Percentiles rank a stretch among this genome's conserved stretches.
These are phyloP conservation scores for Naganishia sp. DNA, from an alignment of 1,284 basidiomycete genomes.

Conservation along the genomic window DNA sequence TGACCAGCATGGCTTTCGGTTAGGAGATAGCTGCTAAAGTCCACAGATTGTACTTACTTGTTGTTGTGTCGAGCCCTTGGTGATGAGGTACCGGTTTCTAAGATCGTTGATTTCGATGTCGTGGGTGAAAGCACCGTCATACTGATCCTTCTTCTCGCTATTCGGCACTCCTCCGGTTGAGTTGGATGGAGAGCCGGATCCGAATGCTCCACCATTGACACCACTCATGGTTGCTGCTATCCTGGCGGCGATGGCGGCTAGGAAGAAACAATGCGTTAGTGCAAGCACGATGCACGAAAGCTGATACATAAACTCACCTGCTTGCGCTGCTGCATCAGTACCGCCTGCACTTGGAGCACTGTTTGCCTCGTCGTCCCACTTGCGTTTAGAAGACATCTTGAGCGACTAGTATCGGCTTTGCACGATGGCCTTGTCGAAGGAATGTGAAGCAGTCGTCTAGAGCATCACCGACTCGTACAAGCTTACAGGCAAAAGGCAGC, in stretches of 20 bases:
- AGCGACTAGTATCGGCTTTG: background rate
- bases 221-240: slow-evolving; percentile 70
- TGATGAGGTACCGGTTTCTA: slow-evolving; percentile 91
- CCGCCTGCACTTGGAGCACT: slow-evolving; percentile 58
- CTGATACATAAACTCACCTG: slow-evolving; percentile 58
- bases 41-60: slow-evolving; percentile 63
- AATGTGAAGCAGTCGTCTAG: background rate
- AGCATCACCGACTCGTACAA: background rate
- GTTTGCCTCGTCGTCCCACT: slow-evolving; percentile 68
- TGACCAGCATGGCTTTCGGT: slow-evolving; percentile 45
- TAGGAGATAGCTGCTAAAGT: background rate
- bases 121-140: slow-evolving; percentile 80
- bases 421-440: background rate
- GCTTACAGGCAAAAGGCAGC: background rate
- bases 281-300: background rate
- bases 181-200: slow-evolving; percentile 25
- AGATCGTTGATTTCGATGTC: slow-evolving; percentile 98
- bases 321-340: slow-evolving; percentile 71
- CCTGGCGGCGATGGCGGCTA: slow-evolving; percentile 81
- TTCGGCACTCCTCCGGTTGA: slow-evolving; percentile 50
- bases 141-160: slow-evolving; percentile 63
- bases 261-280: slow-evolving; percentile 41
- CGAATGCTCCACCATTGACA: slow-evolving; percentile 33
- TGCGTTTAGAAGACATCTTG: slow-evolving; percentile 58
- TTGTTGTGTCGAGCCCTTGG: slow-evolving; percentile 87